Evolutionary conservation across 2,329 filamentous ascomycete species (phyloP).

Genomic region (Plectosphaerella plurivora): DNA sequence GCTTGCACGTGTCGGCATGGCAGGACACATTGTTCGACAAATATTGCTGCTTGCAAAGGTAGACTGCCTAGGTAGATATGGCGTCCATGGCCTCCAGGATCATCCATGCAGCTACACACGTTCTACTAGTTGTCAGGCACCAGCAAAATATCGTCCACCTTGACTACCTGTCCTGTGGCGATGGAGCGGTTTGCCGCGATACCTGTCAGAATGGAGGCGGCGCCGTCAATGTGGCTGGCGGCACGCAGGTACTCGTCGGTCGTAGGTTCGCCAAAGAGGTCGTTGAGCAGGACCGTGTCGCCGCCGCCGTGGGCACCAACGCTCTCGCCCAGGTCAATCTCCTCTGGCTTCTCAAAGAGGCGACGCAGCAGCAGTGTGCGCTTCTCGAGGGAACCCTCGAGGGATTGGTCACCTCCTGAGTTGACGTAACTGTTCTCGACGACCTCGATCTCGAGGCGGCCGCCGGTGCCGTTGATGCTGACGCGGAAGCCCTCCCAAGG

Average conservation of each 20-base stretch:
- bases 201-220: constrained; percentile 53
- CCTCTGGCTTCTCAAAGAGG: constrained; percentile 51
- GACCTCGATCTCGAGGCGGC: constrained; percentile 56
- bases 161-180: constrained; percentile 50
- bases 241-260: constrained; percentile 49
- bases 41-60: too few relatives aligned
- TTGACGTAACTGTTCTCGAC: constrained; percentile 60
- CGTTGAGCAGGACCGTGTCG: constrained; percentile 51
- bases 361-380: constrained; percentile 44
- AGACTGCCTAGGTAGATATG: too few relatives aligned
- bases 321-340: constrained; percentile 47
- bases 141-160: constrained; percentile 45
- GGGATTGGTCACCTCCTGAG: constrained; percentile 52
- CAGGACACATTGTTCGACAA: neutral
- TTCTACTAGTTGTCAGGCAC: constrained; percentile 17
- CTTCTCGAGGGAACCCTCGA: constrained; percentile 48
- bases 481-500: constrained; percentile 59
- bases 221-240: constrained; percentile 55
- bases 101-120: too few relatives aligned
- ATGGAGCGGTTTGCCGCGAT: constrained; percentile 57
- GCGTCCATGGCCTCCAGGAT: too few relatives aligned
- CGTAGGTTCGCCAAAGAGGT: constrained; percentile 50
- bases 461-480: constrained; percentile 54
- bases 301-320: constrained; percentile 57
- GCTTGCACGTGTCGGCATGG: too few relatives aligned